These are phyloP conservation scores for Hygrophoropsis aurantiaca DNA, from an alignment of 768 basidiomycete genomes.

Conservation along the genomic window DNA sequence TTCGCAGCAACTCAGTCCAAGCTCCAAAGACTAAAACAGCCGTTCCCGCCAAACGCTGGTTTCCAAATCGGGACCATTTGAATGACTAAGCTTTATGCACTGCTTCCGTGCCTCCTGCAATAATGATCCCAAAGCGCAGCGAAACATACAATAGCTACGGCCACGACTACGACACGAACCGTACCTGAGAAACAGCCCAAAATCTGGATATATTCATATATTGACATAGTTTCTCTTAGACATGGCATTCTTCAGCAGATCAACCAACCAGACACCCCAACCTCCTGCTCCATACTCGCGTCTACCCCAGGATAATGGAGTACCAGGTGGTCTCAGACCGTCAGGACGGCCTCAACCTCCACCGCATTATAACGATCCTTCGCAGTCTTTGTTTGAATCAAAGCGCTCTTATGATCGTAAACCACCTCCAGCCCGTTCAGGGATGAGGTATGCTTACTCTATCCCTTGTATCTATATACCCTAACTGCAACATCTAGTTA, in stretches of 20 bases:
- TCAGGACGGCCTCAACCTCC: conserved; percentile 34
- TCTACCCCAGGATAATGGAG: conserved; percentile 35
- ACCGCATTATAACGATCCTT: conserved; percentile 55
- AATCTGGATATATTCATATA: too few species aligned
- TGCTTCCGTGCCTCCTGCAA: neutral
- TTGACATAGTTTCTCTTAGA: neutral
- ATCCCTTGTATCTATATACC: neutral
- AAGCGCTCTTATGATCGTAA: conserved; percentile 46
- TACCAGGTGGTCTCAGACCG: conserved; percentile 35
- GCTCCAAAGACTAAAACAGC: too few species aligned
- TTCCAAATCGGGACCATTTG: too few species aligned
- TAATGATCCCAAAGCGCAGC: neutral
- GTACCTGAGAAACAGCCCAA: too few species aligned
- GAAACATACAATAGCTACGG: conserved; percentile 3
- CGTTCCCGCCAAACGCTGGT: too few species aligned
- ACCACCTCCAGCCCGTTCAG: conserved; percentile 32
- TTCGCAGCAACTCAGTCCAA: too few species aligned
- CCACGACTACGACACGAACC: neutral
- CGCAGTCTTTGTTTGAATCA: conserved; percentile 44
- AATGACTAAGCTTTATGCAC: neutral
- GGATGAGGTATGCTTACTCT: conserved; percentile 19
- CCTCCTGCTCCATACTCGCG: conserved; percentile 45
- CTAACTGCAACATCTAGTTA: conserved; percentile 37
- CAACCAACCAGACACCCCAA: conserved; percentile 22
- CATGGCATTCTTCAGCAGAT: conserved; percentile 46